Base-by-base conservation (phyloP, 176 grass and related monocot genomes). In the Triticum turgidum region DNA sequence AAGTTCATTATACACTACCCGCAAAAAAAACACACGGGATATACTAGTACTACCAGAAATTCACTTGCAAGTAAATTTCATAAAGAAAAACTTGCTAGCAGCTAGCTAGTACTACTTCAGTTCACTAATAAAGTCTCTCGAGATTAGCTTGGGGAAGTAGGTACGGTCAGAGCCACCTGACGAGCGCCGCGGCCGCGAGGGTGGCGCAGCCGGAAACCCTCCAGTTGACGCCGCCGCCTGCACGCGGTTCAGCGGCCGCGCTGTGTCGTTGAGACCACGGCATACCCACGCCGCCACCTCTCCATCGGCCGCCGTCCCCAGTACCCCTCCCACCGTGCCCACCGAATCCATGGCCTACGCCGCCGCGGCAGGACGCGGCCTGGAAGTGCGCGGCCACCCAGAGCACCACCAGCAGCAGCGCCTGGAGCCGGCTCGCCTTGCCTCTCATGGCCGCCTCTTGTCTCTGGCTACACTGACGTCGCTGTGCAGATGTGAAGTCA, bases 361-460 rank as follows among this genome's bases (percentile, higher is more conserved):
- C 34, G 41, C 39, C 71, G 22, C 41, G 41, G 72, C 72, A 74
- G 72, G 44, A 14, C 42, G 72, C 32, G 45, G 58, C 49, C 8
- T 79, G 77, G 77, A 63, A 79, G 56, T 74, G 24, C 22, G 72
- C 72, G 1, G 41, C 41, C 22, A 49, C 72, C 13, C 72, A 74
- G 41, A 74, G 72, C 72, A 74, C 6, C 72, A 49, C 1, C 72
- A 74, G 22, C 6, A 42, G 41, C 12, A 49, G 42, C 71, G 22
- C 71, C 41, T 1, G 27, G 41, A 74, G 71, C 71, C 44, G 22
- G 54, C 11, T 45, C 45, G 71, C 18, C 9, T 44, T 20, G 65
- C 39, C 35, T 4, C 74, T 79, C 87, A 88, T 88, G 10, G 44
- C 71, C 45, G 62, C 3, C 65, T 35, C 65, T 7, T 59, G 2